A percentile compares a stretch with the other conserved stretches of the same genome.
phyloP scores from a whole-genome alignment of 495 filamentous ascomycete species.

The Alectoria sarmentosa region DNA sequence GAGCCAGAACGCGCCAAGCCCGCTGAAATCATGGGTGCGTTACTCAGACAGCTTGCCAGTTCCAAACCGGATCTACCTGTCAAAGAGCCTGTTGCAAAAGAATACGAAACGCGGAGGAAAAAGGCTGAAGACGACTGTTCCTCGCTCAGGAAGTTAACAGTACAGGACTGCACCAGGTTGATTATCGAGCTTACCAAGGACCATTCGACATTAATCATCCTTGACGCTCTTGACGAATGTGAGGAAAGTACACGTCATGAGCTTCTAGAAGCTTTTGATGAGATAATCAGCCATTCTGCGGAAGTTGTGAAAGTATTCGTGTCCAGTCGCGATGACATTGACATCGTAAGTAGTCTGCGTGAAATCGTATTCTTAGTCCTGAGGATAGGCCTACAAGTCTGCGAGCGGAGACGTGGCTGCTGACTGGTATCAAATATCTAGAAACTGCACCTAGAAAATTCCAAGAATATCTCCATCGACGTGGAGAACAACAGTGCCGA shows the following conservation, averaged over 20 bases:
- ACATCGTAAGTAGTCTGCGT: constrained; percentile 28
- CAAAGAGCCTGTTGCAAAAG: constrained; percentile 1
- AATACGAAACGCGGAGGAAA: neutral
- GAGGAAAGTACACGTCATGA: constrained; percentile 29
- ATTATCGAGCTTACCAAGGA: constrained; percentile 24
- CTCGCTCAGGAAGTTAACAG: constrained; percentile 15
- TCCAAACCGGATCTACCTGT: constrained; percentile 10
- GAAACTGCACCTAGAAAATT: constrained; percentile 27
- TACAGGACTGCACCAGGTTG: constrained; percentile 26
- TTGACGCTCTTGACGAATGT: constrained; percentile 44
- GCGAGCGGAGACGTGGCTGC: neutral
- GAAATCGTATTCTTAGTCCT: neutral
- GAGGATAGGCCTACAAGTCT: neutral
- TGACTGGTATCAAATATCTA: constrained; percentile 17
- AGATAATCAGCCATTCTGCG: constrained; percentile 28
- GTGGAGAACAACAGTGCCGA: constrained; percentile 31
- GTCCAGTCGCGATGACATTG: constrained; percentile 38
- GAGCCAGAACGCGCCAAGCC: constrained; percentile 31
- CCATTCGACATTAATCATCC: constrained; percentile 31
- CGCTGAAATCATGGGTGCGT: constrained; percentile 31
- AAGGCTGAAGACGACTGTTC: constrained; percentile 3
- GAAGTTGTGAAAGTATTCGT: constrained; percentile 39
- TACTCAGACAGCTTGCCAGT: constrained; percentile 34
- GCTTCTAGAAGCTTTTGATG: constrained; percentile 31
- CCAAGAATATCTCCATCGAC: constrained; percentile 32